Evolutionary conservation across 768 basidiomycete genomes (phyloP), one percentile per base, ranked within the genome.

Genomic region (button mushroom (Agaricus bisporus)): DNA sequence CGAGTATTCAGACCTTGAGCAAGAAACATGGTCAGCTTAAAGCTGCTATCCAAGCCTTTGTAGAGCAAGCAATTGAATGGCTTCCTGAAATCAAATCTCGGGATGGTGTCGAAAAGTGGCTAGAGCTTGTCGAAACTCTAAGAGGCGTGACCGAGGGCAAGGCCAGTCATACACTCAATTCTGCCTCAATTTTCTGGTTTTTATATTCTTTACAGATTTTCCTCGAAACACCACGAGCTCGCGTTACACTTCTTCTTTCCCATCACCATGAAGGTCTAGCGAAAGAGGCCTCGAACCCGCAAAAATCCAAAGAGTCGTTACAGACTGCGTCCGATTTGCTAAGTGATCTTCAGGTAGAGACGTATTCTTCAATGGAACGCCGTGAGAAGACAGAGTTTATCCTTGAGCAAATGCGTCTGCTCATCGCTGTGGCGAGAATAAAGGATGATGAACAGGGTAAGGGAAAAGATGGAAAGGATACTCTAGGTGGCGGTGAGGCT

Each of bases 21-120:
- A 98, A 97, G 79, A 98, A 98, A 64, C 97, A 98, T 68, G 95
- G 97, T 0, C 97, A 99, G 65, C 75, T 98, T 59, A 95, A 98
- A 66, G 88, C 79, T 47, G 88, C 85, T 1, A 83, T 95, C 11
- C 90, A 94, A 63, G 80, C 84, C n/a, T 87, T 99, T 64, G 94
- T 98, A 9, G 95, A 98, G 63, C 81, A 82, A 56, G 78, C 82
- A 3, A 88, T 95, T 72, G 73, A 71, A 3, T 98, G 90, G 86
- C 70, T 98, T 44, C 83, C 86, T 11, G 84, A 86, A 48, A 77
- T 95, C 54, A 85, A 84, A 61, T 67, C 79, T 62, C 70, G 74
- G 41, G 78, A 85, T 59, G 89, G 90, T 39, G 71, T 75, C 20
- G 82, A 83, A 59, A 80, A 77, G 64, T 95, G 93, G 90, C 71